Conservation (phyloP, 2,329 filamentous ascomycete genomes). For the Microdochium paspali region DNA sequence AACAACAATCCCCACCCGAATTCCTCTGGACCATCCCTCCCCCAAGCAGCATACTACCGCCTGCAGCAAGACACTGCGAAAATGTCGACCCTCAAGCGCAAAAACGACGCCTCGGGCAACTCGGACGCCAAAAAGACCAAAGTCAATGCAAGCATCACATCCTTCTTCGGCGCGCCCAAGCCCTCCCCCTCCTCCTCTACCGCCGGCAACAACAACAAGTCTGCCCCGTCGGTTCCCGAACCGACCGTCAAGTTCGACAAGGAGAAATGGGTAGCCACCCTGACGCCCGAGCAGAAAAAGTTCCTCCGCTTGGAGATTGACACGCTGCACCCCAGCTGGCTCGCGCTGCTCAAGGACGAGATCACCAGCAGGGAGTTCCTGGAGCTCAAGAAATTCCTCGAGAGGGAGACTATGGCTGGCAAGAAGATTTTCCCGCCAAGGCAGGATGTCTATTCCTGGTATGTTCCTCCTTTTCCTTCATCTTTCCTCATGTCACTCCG, state of each 20-base stretch:
- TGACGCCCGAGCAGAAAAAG: slow-evolving; percentile 73
- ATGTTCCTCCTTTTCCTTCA: slow-evolving; percentile 15
- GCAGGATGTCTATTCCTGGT: slow-evolving; percentile 94
- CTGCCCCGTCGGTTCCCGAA: slow-evolving; percentile 16
- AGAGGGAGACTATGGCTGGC: slow-evolving; percentile 62
- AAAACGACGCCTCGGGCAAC: slow-evolving; percentile 38
- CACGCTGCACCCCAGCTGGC: slow-evolving; percentile 85
- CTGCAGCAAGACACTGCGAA: not conserved
- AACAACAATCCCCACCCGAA: no score
- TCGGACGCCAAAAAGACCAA: slow-evolving; percentile 61
- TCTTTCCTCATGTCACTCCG: no score
- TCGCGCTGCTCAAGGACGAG: slow-evolving; percentile 81
- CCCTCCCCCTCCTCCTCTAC: slow-evolving; percentile 14
- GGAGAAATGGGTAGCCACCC: slow-evolving; percentile 72
- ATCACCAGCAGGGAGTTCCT: slow-evolving; percentile 72
- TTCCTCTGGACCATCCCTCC: no score
- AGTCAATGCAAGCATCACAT: slow-evolving; percentile 70
- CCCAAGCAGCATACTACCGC: not conserved
- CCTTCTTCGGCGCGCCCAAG: slow-evolving; percentile 76
- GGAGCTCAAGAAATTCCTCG: slow-evolving; percentile 78
- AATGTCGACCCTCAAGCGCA: slow-evolving; percentile 58
- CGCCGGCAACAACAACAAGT: slow-evolving; percentile 5
- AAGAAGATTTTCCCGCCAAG: slow-evolving; percentile 81
- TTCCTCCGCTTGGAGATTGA: slow-evolving; percentile 85
- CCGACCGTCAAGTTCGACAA: slow-evolving; percentile 64